A percentile compares a stretch with the other conserved stretches of the same genome.
phyloP scores from a whole-genome alignment of 2,329 filamentous ascomycete species.

The Arthrobotrys megalospora region DNA sequence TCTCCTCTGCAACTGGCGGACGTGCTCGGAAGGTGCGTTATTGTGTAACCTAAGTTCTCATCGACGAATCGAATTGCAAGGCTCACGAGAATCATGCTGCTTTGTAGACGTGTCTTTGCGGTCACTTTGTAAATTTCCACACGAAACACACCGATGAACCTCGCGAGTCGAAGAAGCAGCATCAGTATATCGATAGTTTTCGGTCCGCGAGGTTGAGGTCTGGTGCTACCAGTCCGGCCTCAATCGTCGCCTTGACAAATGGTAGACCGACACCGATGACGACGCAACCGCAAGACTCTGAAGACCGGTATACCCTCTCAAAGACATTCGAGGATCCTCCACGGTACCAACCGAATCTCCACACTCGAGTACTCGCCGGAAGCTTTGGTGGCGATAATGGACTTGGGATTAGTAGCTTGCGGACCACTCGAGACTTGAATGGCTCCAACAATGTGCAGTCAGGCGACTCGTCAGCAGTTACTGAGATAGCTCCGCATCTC shows the following conservation, averaged over 20 bases:
- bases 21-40: slow-evolving; percentile 59
- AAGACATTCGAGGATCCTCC: slow-evolving; percentile 57
- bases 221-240: slow-evolving; percentile 49
- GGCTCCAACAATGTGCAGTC: slow-evolving; percentile 37
- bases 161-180: slow-evolving; percentile 42
- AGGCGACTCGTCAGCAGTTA: slow-evolving; percentile 50
- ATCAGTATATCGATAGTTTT: slow-evolving; percentile 41
- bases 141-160: slow-evolving; percentile 45
- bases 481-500: slow-evolving; percentile 54
- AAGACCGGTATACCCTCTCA: slow-evolving; percentile 51
- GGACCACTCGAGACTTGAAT: slow-evolving; percentile 32
- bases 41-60: slow-evolving; percentile 22
- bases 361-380: slow-evolving; percentile 19
- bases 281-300: slow-evolving; percentile 50
- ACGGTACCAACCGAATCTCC: slow-evolving; percentile 53
- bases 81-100: slow-evolving; percentile 12
- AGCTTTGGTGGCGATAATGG: slow-evolving; percentile 50
- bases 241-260: slow-evolving; percentile 47
- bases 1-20: slow-evolving; percentile 36
- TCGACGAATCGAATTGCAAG: slow-evolving; percentile 15
- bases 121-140: slow-evolving; percentile 59
- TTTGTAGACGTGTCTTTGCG: slow-evolving; percentile 58
- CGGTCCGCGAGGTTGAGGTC: slow-evolving; percentile 50
- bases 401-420: slow-evolving; percentile 39
- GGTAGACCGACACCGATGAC: slow-evolving; percentile 42